Conservation (phyloP, 179 eudicot species). For the Drosera spatulata region DNA sequence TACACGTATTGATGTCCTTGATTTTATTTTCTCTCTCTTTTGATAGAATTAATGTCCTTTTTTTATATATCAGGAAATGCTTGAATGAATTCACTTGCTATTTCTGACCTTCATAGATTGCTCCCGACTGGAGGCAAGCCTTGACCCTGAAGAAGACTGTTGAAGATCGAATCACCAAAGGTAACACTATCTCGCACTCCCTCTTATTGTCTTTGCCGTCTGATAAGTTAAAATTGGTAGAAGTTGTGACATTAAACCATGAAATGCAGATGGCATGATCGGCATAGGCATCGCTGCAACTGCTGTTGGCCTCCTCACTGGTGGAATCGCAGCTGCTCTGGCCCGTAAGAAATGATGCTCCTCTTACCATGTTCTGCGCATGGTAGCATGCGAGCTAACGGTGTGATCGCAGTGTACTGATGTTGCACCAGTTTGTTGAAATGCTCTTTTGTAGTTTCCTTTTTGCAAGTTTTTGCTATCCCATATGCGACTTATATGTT, state of each 20-base stretch:
- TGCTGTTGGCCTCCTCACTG: constrained; percentile 53
- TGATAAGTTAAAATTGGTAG: not conserved
- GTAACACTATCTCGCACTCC: constrained; percentile 15
- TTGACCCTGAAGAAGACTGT: constrained; percentile 42
- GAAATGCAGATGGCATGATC: constrained; percentile 52
- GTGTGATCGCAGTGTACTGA: no score
- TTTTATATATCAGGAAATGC: no score
- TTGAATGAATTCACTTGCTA: not conserved
- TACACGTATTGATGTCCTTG: no score
- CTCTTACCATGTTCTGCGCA: no score
- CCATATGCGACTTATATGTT: no score
- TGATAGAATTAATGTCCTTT: no score
- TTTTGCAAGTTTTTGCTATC: no score
- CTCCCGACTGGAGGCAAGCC: constrained; percentile 74
- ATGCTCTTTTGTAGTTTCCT: no score
- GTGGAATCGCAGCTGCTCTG: constrained; percentile 49
- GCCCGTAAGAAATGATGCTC: constrained; percentile 37
- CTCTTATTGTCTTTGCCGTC: not conserved
- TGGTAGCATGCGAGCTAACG: no score
- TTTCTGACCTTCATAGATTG: constrained; percentile 24
- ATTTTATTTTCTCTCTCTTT: no score
- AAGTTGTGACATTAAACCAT: not conserved
- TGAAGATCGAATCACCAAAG: constrained; percentile 59
- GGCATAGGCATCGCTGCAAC: constrained; percentile 73
- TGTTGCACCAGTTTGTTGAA: no score